Percentiles rank a stretch among this genome's conserved stretches.
Conservation (phyloP, 352 stramenopile species). For the Blastocystis sp. region DNA sequence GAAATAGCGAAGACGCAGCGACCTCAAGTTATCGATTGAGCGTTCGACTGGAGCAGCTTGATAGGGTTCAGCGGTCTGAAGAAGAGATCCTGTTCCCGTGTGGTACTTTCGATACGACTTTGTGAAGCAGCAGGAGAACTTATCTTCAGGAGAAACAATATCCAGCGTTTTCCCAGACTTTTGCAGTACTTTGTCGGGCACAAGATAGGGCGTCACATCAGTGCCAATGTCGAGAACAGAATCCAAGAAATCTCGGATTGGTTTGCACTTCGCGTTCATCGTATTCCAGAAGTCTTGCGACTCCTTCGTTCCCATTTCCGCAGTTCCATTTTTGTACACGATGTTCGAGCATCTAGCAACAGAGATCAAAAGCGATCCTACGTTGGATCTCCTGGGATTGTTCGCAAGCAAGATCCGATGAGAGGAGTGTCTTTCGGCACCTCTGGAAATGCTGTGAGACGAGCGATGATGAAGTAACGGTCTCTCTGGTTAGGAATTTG, state of each 20-base stretch:
- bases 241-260: background rate
- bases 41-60: background rate
- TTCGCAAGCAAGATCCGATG: background rate
- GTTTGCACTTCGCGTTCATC: slow-evolving; percentile 16
- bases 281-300: slow-evolving; percentile 55
- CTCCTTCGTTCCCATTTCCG: slow-evolving; percentile 62
- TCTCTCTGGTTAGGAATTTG: slow-evolving; percentile 54
- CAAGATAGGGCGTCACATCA: background rate
- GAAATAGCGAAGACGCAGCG: slow-evolving; percentile 18
- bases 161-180: slow-evolving; percentile 45
- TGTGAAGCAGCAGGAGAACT: slow-evolving; percentile 57
- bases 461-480: slow-evolving; percentile 57
- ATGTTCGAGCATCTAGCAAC: slow-evolving; percentile 30
- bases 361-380: background rate
- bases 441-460: background rate
- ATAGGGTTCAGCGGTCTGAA: slow-evolving; percentile 20
- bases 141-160: slow-evolving; percentile 32
- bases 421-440: slow-evolving; percentile 33
- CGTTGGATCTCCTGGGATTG: slow-evolving; percentile 22
- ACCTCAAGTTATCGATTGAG: background rate
- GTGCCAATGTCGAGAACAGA: background rate
- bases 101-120: slow-evolving; percentile 59
- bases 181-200: background rate
- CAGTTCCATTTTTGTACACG: slow-evolving; percentile 46
- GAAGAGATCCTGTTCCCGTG: slow-evolving; percentile 25